A percentile compares a stretch with the other conserved stretches of the same genome.
phyloP scores from a whole-genome alignment of 352 stramenopile species.

The Pythium dissimile region DNA sequence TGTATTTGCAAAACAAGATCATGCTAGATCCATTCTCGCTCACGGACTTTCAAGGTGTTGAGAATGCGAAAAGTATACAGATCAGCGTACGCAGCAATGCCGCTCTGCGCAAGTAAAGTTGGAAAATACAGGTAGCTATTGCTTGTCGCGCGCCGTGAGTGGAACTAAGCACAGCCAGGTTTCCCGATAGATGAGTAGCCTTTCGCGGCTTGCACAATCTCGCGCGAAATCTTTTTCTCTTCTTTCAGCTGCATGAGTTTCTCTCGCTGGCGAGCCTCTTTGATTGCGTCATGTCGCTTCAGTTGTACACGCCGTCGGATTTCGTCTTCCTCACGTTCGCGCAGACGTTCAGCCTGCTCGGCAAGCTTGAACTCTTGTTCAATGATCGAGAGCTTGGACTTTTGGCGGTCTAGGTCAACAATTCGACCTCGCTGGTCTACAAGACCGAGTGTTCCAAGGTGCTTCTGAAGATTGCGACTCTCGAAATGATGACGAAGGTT shows the following conservation, averaged over 20 bases:
- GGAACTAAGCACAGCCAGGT: conserved; percentile 2
- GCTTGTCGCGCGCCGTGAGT: no score
- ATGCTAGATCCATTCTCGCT: conserved; percentile 66
- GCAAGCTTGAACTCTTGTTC: conserved; percentile 90
- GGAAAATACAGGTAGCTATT: no score
- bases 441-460: conserved; percentile 74
- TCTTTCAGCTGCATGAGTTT: conserved; percentile 87
- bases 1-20: conserved; percentile 31
- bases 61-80: conserved; percentile 31
- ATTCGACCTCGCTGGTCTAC: conserved; percentile 88
- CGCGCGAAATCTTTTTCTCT: conserved; percentile 80
- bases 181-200: conserved; percentile 50
- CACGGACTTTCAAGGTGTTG: conserved; percentile 50
- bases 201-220: conserved; percentile 82
- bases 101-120: conserved; percentile 27
- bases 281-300: conserved; percentile 83
- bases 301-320: conserved; percentile 85
- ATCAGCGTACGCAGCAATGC: conserved; percentile 34
- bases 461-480: conserved; percentile 64
- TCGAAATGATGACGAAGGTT: conserved; percentile 91
- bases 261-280: conserved; percentile 76
- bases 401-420: conserved; percentile 87
- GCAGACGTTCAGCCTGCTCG: conserved; percentile 69
- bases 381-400: conserved; percentile 89
- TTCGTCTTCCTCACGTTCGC: conserved; percentile 82